Evolutionary conservation across 108 stramenopile species (phyloP), one percentile per base, ranked within the genome.

Genomic region (Fragilaria crotonensis): DNA sequence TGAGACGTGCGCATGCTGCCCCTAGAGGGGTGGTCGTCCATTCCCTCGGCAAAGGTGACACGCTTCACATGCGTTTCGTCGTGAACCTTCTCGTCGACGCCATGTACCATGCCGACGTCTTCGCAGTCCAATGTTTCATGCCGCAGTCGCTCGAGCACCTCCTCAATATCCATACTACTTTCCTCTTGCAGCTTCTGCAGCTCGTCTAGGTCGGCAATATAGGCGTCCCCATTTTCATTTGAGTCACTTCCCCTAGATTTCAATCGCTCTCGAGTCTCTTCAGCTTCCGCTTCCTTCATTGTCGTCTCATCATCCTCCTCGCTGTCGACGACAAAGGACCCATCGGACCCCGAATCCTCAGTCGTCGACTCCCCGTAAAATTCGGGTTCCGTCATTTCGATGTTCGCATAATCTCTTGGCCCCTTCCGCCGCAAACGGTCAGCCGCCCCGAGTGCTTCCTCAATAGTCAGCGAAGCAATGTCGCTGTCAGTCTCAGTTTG

Each of bases 361-460:
- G 72, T 72, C 2, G 83, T 84, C 2, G 77, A 76, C 61, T 77
- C 76, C 4, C 83, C 83, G 56, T 84, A 84, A 41, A 84, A 58
- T 47, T 52, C 51, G 2, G 18, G 18, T 1, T 26, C 25, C 18
- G 23, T 28, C 58, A 59, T 47, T n/a, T n/a, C n/a, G n/a, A n/a
- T n/a, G 23, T 25, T 59, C 1, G 58, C 22, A 47, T 59, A 59
- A 47, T 59, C 58, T n/a, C 20, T 57, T 4, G 41, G 9, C 3
- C 4, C 32, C 11, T 25, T 45, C 22, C 47, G 4, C 7, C 22
- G 23, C 3, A 21, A 31, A 28, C 58, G 58, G 53, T 23, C 51
- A 2, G 26, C 51, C 2, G 23, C 25, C 23, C 18, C 25, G 19
- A 76, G 29, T 4, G 82, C 83, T 61, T 84, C 78, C 52, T 90